These are phyloP conservation scores for Mycena maculata DNA, from an alignment of 768 basidiomycete species.

Conservation along the genomic window DNA sequence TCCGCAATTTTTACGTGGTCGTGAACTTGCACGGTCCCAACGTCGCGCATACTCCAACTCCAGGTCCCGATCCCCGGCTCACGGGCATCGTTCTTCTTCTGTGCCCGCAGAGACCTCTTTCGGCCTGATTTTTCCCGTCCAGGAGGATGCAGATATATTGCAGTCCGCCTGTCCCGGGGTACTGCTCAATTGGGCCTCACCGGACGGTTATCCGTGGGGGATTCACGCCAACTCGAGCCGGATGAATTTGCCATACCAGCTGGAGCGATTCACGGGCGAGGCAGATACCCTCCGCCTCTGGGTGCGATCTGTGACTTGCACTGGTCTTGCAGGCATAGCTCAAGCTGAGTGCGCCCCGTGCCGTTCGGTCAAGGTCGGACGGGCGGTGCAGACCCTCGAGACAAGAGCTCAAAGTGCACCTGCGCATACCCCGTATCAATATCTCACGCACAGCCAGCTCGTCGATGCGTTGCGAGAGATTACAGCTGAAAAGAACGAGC, in stretches of 20 bases:
- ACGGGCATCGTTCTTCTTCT: too few relatives aligned
- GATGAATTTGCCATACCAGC: background rate
- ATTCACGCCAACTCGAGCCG: background rate
- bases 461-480: background rate
- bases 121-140: too few relatives aligned
- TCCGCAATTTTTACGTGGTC: too few relatives aligned
- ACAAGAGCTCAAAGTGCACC: background rate
- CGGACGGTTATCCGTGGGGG: background rate
- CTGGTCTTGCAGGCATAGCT: background rate
- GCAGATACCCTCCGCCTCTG: background rate
- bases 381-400: background rate
- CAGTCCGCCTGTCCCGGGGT: too few relatives aligned
- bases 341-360: background rate
- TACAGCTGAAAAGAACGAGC: background rate
- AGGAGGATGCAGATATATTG: too few relatives aligned
- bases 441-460: background rate
- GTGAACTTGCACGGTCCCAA: too few relatives aligned
- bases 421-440: background rate
- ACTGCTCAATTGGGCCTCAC: too few relatives aligned
- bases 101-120: too few relatives aligned
- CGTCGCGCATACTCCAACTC: too few relatives aligned
- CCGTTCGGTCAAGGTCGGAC: background rate
- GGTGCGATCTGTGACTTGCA: background rate
- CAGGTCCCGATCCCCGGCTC: too few relatives aligned
- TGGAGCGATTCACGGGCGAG: background rate